Evolutionary conservation across 1,284 basidiomycete species (phyloP), one percentile per base, ranked within the genome.

Genomic region (Erythrobasidium hasegawianum): DNA sequence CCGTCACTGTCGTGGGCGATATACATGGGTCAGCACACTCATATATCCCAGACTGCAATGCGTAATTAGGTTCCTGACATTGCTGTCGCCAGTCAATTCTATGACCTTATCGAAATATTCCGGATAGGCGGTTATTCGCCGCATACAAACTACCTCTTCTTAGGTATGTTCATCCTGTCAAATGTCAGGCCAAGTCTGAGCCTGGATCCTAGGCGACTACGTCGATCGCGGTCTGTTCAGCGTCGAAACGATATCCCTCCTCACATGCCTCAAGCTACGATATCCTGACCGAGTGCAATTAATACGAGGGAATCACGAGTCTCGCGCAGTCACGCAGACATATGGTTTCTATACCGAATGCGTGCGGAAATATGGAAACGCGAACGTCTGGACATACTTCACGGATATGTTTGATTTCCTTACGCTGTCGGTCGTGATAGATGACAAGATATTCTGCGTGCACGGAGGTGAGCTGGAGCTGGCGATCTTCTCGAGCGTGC

Each of bases 381-480:
- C 93, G 26, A 89, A 90, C 73, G 95, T 97, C 43, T 99, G 96
- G 96, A 94, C 91, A 41, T 97, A 97, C 78, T 98, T 98, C 76
- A 98, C 96, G 68, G 96, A 99, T 81, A 97, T 99, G 96, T 99
- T 99, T 78, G 96, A 99, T 82, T 98, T 95, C 79, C 80, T 99
- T 71, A 98, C 96, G 7, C 82, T 99, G 57, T 93, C 90, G 39
- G 94, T 96, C 66, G 95, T 99, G 68, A 97, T 99, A 75, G 96
- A 99, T 80, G 91, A 98, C 81, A 88, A 87, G 75, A 97, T 99
- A 82, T 97, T 99, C 78, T 99, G 96, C 75, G 95, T 99, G 2
- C 95, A 99, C 74, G 95, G 95, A 72, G 95, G 92, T 88, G 73
- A 65, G 81, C 74, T 43, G 33, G n/a, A 43, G n/a, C n/a, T n/a